These are phyloP conservation scores for Termitomyces heimii DNA, from an alignment of 768 basidiomycete genomes.

Conservation along the genomic window DNA sequence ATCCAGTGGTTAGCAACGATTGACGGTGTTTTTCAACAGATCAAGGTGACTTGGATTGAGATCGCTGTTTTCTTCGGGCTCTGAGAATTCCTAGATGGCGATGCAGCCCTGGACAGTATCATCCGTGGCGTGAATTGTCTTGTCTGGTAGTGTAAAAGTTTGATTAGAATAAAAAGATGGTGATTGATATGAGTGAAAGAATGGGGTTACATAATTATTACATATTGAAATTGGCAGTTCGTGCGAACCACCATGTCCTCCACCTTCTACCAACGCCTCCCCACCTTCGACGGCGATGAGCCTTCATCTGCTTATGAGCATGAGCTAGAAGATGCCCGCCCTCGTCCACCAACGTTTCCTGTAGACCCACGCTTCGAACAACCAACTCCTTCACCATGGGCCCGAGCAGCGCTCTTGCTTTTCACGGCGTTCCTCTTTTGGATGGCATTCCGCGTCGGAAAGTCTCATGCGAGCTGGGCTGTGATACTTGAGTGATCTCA, in stretches of 20 bases:
- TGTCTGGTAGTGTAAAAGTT: too few species aligned
- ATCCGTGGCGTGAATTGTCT: too few species aligned
- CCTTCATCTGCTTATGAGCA: not conserved
- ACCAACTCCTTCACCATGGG: conserved; percentile 10
- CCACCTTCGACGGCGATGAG: conserved; percentile 5
- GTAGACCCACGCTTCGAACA: conserved; percentile 12
- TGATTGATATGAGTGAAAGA: too few species aligned
- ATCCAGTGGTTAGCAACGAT: too few species aligned
- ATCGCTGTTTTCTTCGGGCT: too few species aligned
- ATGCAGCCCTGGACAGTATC: too few species aligned
- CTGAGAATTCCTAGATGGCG: too few species aligned
- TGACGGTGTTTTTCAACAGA: too few species aligned
- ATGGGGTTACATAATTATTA: too few species aligned
- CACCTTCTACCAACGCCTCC: conserved; percentile 8
- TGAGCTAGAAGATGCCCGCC: conserved; percentile 12
- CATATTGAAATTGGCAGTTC: too few species aligned
- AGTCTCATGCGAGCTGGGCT: conserved; percentile 13
- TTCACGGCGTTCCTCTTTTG: conserved; percentile 11
- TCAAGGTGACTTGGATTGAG: too few species aligned
- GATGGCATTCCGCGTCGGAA: conserved; percentile 14
- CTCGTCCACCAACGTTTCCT: conserved; percentile 6
- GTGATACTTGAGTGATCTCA: conserved; percentile 2
- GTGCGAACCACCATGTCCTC: conserved; percentile 4
- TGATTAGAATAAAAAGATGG: too few species aligned
- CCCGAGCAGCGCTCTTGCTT: conserved; percentile 10